A percentile compares a stretch with the other conserved stretches of the same genome.
Evolutionary conservation across 2,329 filamentous ascomycete genomes (phyloP).

Genomic region (Talaromyces atroroseus): DNA sequence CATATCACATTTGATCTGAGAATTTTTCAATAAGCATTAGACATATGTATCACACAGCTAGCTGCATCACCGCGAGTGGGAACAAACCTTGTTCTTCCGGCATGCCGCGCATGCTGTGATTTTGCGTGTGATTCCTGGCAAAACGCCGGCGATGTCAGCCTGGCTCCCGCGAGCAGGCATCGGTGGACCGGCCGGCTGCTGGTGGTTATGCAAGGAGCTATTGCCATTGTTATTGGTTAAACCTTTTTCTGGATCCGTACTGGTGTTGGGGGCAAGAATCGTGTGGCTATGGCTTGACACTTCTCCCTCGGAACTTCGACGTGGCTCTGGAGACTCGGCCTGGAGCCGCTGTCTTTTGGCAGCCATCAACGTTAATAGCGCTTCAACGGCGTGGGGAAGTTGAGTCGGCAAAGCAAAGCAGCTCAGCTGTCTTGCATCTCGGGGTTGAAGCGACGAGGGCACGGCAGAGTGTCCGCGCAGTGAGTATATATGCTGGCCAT

Average conservation of each 20-base stretch:
- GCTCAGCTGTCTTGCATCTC: neutral
- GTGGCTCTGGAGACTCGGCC: conserved; percentile 1
- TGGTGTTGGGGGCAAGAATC: neutral
- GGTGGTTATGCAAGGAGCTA: neutral
- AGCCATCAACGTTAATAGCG: neutral
- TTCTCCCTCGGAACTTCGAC: neutral
- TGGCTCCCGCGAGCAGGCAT: conserved; percentile 10
- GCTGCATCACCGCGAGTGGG: neutral
- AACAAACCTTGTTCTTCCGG: conserved; percentile 44
- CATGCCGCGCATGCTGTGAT: conserved; percentile 46
- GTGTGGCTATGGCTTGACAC: neutral
- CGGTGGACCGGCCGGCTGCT: conserved; percentile 5
- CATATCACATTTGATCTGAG: conserved; percentile 45
- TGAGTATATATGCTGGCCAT: neutral
- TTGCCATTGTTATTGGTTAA: neutral
- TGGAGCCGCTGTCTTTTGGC: conserved; percentile 6
- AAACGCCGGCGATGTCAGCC: conserved; percentile 16
- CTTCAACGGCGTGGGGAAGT: neutral
- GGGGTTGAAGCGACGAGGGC: neutral
- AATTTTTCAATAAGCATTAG: neutral
- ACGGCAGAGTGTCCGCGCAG: conserved; percentile 1
- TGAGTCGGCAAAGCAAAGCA: neutral
- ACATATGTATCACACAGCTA: neutral
- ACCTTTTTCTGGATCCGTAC: neutral
- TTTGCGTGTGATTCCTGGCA: conserved; percentile 32